These are phyloP conservation scores for Kluyveromyces sp. DNA, from an alignment of 1,139 yeast species.

Conservation along the genomic window DNA sequence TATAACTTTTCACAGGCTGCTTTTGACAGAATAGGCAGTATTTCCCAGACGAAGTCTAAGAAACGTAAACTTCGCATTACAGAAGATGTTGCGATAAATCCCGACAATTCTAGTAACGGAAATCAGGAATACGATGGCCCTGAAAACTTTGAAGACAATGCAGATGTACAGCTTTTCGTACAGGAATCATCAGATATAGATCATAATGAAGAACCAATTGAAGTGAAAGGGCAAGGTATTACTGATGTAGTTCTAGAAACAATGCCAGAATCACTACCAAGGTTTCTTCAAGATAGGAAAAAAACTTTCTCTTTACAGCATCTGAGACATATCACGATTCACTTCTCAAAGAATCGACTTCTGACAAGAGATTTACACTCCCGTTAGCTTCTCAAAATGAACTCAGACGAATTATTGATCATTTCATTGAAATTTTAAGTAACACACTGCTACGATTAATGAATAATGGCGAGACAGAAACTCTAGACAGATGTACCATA, in stretches of 20 bases:
- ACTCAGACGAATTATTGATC: slow-evolving; percentile 7
- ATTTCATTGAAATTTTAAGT: background rate
- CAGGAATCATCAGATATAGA: background rate
- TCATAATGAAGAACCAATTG: background rate
- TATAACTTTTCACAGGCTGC: background rate
- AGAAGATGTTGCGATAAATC: background rate
- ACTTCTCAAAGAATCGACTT: slow-evolving; percentile 5
- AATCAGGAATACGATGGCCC: background rate
- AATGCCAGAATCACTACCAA: no score
- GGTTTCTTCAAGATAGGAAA: background rate
- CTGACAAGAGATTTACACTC: slow-evolving; percentile 7
- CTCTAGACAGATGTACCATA: slow-evolving; percentile 13
- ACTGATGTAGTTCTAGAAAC: no score
- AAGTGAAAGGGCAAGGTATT: background rate
- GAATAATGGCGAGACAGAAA: background rate
- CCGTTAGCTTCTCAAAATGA: slow-evolving; percentile 4
- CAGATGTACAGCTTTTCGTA: background rate
- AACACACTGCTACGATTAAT: background rate
- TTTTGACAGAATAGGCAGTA: background rate
- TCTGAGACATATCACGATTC: slow-evolving; percentile 3
- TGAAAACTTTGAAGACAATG: background rate
- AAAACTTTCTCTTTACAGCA: background rate
- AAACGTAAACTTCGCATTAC: background rate
- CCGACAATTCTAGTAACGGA: background rate
- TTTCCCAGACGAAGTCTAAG: background rate